Evolutionary conservation across 2,329 filamentous ascomycete genomes (phyloP).

Genomic region (Diaporthe vexans): DNA sequence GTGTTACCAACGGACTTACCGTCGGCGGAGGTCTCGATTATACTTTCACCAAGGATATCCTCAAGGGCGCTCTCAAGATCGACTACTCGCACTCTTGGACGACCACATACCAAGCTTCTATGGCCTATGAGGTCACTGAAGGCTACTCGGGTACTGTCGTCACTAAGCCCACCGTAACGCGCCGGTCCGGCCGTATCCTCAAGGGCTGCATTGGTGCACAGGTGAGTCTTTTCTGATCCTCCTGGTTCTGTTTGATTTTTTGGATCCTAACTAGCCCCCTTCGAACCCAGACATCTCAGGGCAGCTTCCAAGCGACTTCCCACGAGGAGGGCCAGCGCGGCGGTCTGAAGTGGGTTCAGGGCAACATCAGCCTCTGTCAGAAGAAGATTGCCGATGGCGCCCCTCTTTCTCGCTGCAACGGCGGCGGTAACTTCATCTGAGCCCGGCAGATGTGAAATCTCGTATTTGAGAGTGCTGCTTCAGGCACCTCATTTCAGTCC

Average conservation of each 20-base stretch:
- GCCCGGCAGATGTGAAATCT: not conserved
- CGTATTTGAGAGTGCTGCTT: too few species aligned
- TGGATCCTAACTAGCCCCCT: not conserved
- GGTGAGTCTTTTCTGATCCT: not conserved
- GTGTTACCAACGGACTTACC: slow-evolving; percentile 9
- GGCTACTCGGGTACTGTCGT: not conserved
- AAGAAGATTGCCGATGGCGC: slow-evolving; percentile 15
- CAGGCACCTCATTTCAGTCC: not conserved
- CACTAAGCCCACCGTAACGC: slow-evolving; percentile 10
- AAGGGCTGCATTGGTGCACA: slow-evolving; percentile 20
- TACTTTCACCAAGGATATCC: slow-evolving; percentile 10
- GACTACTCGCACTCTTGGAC: slow-evolving; percentile 23
- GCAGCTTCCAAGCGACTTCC: not conserved
- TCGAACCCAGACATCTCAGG: not conserved
- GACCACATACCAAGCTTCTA: slow-evolving; percentile 1
- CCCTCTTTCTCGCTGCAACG: slow-evolving; percentile 14
- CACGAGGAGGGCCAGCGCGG: slow-evolving; percentile 21
- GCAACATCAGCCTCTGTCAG: slow-evolving; percentile 20
- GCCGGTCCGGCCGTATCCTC: slow-evolving; percentile 15
- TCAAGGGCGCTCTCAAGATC: slow-evolving; percentile 1
- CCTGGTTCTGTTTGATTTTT: too few species aligned
- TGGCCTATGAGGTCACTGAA: not conserved
- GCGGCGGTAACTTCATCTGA: slow-evolving; percentile 17
- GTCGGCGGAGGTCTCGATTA: slow-evolving; percentile 10
- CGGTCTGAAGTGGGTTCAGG: slow-evolving; percentile 13